These are phyloP conservation scores for Albatrellus sp. DNA, from an alignment of 1,284 basidiomycete genomes.

Conservation along the genomic window DNA sequence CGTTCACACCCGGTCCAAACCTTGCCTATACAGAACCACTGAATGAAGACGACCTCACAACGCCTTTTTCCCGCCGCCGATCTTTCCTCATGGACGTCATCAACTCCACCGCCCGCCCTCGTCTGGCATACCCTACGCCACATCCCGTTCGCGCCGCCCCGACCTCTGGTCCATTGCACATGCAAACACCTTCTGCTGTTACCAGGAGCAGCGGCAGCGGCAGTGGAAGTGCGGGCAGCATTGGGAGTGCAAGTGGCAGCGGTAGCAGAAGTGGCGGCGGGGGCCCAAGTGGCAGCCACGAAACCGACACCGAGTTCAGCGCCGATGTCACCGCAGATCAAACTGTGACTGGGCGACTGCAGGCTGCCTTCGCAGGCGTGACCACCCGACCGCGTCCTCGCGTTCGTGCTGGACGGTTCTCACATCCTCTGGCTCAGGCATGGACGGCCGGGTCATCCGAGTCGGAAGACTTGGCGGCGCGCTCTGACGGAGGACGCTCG, in stretches of 20 bases:
- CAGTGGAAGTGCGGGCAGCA: slow-evolving; percentile 6
- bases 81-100: slow-evolving; percentile 71
- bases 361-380: slow-evolving; percentile 44
- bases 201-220: slow-evolving; percentile 2
- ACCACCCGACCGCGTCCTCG: slow-evolving; percentile 38
- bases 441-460: slow-evolving; percentile 19
- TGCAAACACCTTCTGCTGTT: neutral
- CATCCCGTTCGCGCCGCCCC: slow-evolving; percentile 32
- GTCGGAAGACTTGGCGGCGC: slow-evolving; percentile 14
- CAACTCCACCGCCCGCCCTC: slow-evolving; percentile 64
- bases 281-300: slow-evolving; percentile 2
- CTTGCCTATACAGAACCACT: slow-evolving; percentile 10
- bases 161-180: slow-evolving; percentile 3
- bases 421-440: slow-evolving; percentile 49
- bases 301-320: neutral
- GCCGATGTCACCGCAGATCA: neutral
- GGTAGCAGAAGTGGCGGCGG: neutral
- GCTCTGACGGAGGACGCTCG: neutral
- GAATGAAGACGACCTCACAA: slow-evolving; percentile 27
- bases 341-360: slow-evolving; percentile 14
- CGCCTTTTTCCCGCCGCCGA: slow-evolving; percentile 54
- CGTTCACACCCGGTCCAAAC: slow-evolving; percentile 9
- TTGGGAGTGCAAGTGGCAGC: neutral
- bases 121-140: slow-evolving; percentile 52
- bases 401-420: slow-evolving; percentile 22